Evolutionary conservation across 495 filamentous ascomycete genomes (phyloP).

Genomic region (Podospora sp.): DNA sequence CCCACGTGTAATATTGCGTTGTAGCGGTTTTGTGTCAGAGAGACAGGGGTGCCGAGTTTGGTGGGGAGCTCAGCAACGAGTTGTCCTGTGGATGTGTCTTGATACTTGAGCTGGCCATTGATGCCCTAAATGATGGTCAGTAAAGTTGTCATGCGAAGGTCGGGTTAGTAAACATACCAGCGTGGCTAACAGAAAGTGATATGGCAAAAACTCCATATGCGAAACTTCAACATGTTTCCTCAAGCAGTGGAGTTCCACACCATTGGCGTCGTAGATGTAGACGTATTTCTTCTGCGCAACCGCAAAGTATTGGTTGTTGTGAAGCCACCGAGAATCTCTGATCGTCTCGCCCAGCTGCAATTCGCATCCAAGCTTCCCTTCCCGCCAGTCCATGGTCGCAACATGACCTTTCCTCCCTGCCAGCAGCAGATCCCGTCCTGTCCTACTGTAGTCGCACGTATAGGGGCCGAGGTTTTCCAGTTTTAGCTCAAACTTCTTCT

Average conservation of each 20-base stretch:
- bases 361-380: constrained; percentile 87
- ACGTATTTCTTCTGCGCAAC: constrained; percentile 98
- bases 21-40: constrained; percentile 81
- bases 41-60: constrained; percentile 77
- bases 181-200: constrained; percentile 91
- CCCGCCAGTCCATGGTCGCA: constrained; percentile 95
- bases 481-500: constrained; percentile 90
- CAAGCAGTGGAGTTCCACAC: constrained; percentile 89
- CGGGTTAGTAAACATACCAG: constrained; percentile 55
- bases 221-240: constrained; percentile 89
- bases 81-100: constrained; percentile 90
- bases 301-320: constrained; percentile 94
- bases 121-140: constrained; percentile 60
- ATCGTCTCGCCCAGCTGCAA: constrained; percentile 88
- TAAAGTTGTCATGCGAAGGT: not conserved
- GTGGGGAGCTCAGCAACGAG: constrained; percentile 83
- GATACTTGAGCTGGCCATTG: constrained; percentile 87
- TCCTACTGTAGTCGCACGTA: constrained; percentile 80
- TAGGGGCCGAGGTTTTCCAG: constrained; percentile 85
- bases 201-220: constrained; percentile 93
- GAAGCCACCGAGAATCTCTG: constrained; percentile 86
- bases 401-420: constrained; percentile 93
- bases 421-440: constrained; percentile 80
- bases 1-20: constrained; percentile 91
- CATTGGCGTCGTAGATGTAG: constrained; percentile 84